Base-by-base conservation (phyloP, 805 yeast genomes). In the Pichia deserticola region DNA sequence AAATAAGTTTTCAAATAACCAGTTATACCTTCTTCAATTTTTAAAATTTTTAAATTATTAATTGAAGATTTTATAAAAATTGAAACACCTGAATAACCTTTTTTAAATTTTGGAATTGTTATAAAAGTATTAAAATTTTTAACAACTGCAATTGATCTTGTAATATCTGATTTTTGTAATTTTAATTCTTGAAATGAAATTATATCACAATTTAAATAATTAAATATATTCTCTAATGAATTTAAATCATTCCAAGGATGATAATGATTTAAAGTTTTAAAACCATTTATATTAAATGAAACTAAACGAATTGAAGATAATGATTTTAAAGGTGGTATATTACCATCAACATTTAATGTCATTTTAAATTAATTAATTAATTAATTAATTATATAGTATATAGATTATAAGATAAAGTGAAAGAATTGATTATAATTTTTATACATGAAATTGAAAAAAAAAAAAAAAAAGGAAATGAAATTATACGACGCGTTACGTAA, bases 1-100 rank as follows among this genome's bases (percentile, higher is more conserved):
- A 44, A 43, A n/a, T 55, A 56, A 25, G 55, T 45, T 33, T 56
- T 56, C 32, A 81, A 61, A 52, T 69, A 67, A 0, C 98, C 99
- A 0, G 97, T 85, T 7, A 93, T 70, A 0, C 99, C 99, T 64
- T 92, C 96, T 61, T 93, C 98, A 0, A 90, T 97, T 54, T 77
- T 79, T 3, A 76, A 45, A 1, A 89, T 88, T 3, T 73, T 67
- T 3, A 73, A 62, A 10, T 63, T 65, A 0, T 65, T 67, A 1
- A 60, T 57, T 1, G 84, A 79, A 3, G 70, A 65, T 43, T 89
- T 68, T 2, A 87, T 74, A 66, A 87, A 92, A 3, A 92, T 77
- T 0, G 90, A 95, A 1, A 92, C 97, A 0, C 99, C 99, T 49
- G 92, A 79, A 63, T 93, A 93, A 0, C 98, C 98, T 60, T 81